Percentiles rank a stretch among this genome's conserved stretches.
Evolutionary conservation across 257 asterid species (phyloP).

Genomic region (Nicotiana tomentosiformis): DNA sequence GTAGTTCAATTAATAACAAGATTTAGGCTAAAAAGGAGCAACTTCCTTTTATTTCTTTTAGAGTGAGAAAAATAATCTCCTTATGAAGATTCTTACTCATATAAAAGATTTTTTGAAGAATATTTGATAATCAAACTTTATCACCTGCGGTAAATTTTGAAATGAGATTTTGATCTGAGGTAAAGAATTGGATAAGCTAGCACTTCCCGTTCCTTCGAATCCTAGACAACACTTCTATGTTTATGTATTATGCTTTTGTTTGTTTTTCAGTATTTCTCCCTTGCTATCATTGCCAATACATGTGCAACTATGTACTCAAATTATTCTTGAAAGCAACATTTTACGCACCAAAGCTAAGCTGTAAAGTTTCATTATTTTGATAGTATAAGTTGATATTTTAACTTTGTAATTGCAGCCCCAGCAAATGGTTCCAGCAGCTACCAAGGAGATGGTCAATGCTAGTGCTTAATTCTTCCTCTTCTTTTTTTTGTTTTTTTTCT

Average conservation of each 20-base stretch:
- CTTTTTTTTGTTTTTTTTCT: no score
- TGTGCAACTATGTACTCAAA: neutral
- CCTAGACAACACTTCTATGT: neutral
- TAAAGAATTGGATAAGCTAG: neutral
- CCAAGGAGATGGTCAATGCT: slow-evolving; percentile 31
- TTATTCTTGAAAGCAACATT: neutral
- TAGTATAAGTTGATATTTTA: neutral
- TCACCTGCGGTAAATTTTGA: neutral
- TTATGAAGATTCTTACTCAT: neutral
- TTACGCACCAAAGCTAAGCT: neutral
- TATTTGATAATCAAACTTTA: neutral
- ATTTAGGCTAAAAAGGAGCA: neutral
- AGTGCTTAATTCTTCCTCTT: slow-evolving; percentile 21
- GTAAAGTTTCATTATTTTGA: neutral
- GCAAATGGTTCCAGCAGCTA: slow-evolving; percentile 12
- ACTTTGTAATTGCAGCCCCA: slow-evolving; percentile 44
- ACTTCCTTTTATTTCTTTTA: neutral
- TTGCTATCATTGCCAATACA: neutral
- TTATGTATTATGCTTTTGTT: neutral
- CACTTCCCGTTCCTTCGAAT: neutral
- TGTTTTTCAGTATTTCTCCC: neutral
- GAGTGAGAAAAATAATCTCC: neutral
- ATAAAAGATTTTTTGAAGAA: neutral
- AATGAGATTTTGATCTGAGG: neutral
- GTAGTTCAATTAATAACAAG: neutral